Evolutionary conservation across 352 stramenopile genomes (phyloP), one percentile per base, ranked within the genome.

Genomic region (Globisporangium orthogonon): DNA sequence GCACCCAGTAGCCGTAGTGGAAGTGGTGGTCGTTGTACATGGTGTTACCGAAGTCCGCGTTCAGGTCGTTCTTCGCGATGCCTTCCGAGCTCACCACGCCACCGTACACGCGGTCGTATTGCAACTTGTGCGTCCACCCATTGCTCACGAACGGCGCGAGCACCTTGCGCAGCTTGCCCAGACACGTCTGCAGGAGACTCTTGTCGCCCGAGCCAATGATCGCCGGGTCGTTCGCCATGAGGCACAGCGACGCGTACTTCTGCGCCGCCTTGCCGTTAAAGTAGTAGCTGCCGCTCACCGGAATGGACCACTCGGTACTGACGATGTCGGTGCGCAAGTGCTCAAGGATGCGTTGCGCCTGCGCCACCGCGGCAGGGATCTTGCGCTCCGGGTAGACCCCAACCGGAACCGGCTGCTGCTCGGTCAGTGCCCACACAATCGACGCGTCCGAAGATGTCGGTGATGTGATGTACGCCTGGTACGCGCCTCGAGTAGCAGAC

Each of bases 1-100:
- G 69, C 53, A 89, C 63, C 79, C 79, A 89, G 68, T 89, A 89
- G 50, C 79, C 79, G 50, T 78, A 89, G 55, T 89, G 76, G 54
- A 83, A 89, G 65, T 89, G 79, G 61, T 89, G 79, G 61, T 89
- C 79, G 39, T 89, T 89, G 73, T 87, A 87, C 44, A 87, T 66
- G 9, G 73, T 78, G 68, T 86, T 89, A 56, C 81, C 81, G 47
- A 87, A 91, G 61, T 91, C 80, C n/a, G 76, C 78, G 51, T 82
- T 83, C 45, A 74, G 57, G 56, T 91, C 76, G 7, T 76, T 68
- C 48, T 67, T 76, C 6, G 57, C 53, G 58, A 89, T 89, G 6
- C 77, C 71, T 53, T 89, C 64, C 0, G 71, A 81, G 60, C 72
- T 86, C 50, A 90, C 68, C 50, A 92, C 62, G 56, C 82, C 82